Conservation (phyloP, 768 basidiomycete genomes). For the Mycena rosella region DNA sequence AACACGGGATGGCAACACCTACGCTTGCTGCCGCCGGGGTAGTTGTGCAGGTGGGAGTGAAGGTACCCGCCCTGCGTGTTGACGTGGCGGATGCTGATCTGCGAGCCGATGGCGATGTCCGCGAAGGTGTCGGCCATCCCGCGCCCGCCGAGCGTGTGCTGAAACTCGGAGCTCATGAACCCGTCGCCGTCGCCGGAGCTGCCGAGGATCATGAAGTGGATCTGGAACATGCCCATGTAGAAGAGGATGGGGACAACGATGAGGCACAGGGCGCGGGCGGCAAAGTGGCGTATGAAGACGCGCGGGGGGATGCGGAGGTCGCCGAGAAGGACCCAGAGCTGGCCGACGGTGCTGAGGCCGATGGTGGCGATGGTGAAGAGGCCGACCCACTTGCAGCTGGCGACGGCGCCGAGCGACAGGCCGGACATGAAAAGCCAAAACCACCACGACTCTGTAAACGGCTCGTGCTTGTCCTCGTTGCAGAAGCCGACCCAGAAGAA, state of each 20-base stretch:
- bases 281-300: slow-evolving; percentile 86
- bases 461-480: slow-evolving; percentile 88
- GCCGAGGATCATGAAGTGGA: slow-evolving; percentile 91
- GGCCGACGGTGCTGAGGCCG: slow-evolving; percentile 85
- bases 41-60: slow-evolving; percentile 93
- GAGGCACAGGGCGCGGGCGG: slow-evolving; percentile 90
- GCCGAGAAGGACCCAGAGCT: slow-evolving; percentile 92
- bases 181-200: slow-evolving; percentile 97
- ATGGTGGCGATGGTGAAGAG: slow-evolving; percentile 97
- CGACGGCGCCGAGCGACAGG: slow-evolving; percentile 90
- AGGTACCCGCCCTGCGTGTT: slow-evolving; percentile 99
- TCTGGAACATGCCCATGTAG: slow-evolving; percentile 97
- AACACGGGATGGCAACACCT: slow-evolving; percentile 30
- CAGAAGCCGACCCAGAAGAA: slow-evolving; percentile 93
- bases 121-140: slow-evolving; percentile 95
- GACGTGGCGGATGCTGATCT: slow-evolving; percentile 86
- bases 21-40: slow-evolving; percentile 94
- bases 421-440: slow-evolving; percentile 90
- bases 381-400: slow-evolving; percentile 98
- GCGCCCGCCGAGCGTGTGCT: slow-evolving; percentile 91
- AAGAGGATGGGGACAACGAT: slow-evolving; percentile 88
- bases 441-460: slow-evolving; percentile 95
- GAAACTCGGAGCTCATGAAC: slow-evolving; percentile 99
- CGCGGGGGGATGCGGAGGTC: slow-evolving; percentile 83
- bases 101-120: slow-evolving; percentile 89